Evolutionary conservation across 192 early-diverging fungal genomes (phyloP), one percentile per base, ranked within the genome.

Genomic region (Coemansia sp.): DNA sequence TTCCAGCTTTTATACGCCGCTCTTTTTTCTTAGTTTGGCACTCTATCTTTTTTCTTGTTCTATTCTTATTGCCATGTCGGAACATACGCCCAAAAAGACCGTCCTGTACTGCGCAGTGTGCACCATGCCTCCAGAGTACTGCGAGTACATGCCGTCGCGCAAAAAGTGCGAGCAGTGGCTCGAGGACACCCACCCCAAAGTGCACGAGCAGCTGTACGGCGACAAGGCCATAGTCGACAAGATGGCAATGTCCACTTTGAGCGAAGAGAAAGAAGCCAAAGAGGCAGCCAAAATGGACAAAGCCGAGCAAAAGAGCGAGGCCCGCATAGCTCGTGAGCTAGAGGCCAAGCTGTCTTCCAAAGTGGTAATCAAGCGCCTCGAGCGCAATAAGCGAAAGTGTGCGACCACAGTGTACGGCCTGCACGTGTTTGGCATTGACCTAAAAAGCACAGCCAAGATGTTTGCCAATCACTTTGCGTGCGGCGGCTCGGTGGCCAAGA

Each of bases 391-490:
- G 81, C 85, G 92, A 82, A 99, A 98, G 83, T 88, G 88, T 69
- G 90, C 96, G 14, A 96, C 92, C 12, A 32, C 53, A 19, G 68
- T 95, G 94, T 74, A 94, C 94, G 3, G 93, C 97, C 61, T 98
- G 97, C 79, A 67, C 87, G 62, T 94, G 39, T 98, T 95, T 87
- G 93, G 87, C 57, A 88, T 99, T 37, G 97, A 99, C 63, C 79
- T 99, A 57, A 99, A 98, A 68, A 95, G 94, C 75, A 94, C 94
- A 1, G 93, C 97, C 61, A 99, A 99, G 81, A 68, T 88, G 63
- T 95, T 99, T 85, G 93, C 96, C 43, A 92, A 85, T 62, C 93
- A 93, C 73, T 99, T 96, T 82, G 97, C 97, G 14, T 92, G 90
- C 73, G 95, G 96, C 39, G 88, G 93, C n/a, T 94, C 93, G 12